Evolutionary conservation across 495 filamentous ascomycete species (phyloP).

Genomic region (Xylaria longipes): DNA sequence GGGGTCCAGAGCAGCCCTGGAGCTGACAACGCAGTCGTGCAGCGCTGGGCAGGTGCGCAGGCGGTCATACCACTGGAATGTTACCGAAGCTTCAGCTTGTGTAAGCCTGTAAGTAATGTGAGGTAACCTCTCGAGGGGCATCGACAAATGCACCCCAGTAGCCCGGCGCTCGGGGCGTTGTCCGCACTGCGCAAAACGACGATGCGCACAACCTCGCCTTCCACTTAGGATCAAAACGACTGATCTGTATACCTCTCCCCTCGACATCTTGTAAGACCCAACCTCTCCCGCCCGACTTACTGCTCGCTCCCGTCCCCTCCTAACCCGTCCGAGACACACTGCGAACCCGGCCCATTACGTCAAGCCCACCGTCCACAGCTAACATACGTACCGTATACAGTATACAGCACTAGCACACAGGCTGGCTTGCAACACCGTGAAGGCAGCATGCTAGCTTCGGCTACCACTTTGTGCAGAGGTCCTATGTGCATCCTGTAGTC

Average conservation of each 20-base stretch:
- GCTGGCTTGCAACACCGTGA: conserved; percentile 18
- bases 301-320: background rate
- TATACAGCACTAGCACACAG: background rate
- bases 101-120: conserved; percentile 17
- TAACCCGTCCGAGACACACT: background rate
- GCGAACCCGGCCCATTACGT: conserved; percentile 14
- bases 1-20: background rate
- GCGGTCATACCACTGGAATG: conserved; percentile 13
- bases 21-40: conserved; percentile 19
- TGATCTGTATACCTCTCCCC: background rate
- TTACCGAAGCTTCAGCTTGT: conserved; percentile 25
- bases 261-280: background rate
- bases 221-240: background rate
- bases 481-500: conserved; percentile 5
- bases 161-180: background rate
- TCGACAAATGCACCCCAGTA: background rate
- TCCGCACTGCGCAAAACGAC: conserved; percentile 20
- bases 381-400: background rate
- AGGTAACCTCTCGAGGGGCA: background rate
- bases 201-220: conserved; percentile 10
- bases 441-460: conserved; percentile 18
- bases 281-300: background rate
- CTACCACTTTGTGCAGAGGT: conserved; percentile 2
- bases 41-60: background rate
- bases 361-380: conserved; percentile 7